phyloP scores from a whole-genome alignment of 116 monocot genomes.

The Phalaenopsis hybrid region DNA sequence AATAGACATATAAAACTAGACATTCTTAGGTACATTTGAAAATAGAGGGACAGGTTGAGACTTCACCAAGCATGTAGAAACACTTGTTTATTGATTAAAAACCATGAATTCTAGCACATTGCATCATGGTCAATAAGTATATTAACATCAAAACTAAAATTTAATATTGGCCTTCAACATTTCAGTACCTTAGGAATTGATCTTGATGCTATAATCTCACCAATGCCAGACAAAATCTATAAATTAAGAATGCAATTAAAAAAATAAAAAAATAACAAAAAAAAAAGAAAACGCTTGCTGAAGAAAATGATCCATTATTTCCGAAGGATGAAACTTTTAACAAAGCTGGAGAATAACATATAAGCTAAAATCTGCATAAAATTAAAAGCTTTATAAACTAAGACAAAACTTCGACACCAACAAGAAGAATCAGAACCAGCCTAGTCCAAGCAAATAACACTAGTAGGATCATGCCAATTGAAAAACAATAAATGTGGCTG shows the following conservation, averaged over 20 bases:
- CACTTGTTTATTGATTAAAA: neutral
- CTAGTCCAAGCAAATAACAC: too few species aligned
- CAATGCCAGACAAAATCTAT: slow-evolving; percentile 72
- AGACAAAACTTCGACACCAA: neutral
- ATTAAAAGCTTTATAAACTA: neutral
- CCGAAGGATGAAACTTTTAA: neutral
- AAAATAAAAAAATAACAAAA: neutral
- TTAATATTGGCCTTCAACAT: neutral
- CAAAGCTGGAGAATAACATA: neutral
- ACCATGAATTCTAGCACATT: neutral
- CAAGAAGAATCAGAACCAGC: neutral
- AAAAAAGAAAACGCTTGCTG: neutral
- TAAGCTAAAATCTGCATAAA: neutral
- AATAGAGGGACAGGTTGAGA: neutral
- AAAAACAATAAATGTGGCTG: too few species aligned
- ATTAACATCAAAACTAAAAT: neutral
- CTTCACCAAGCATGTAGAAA: neutral
- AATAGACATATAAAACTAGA: neutral
- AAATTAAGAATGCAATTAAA: slow-evolving; percentile 15
- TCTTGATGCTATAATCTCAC: slow-evolving; percentile 76
- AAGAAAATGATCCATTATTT: neutral
- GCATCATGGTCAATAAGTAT: neutral
- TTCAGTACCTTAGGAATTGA: slow-evolving; percentile 64
- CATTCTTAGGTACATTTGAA: neutral
- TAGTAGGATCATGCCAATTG: too few species aligned